Conservation (phyloP, 2,329 filamentous ascomycete genomes). For the Talaromyces sp. region DNA sequence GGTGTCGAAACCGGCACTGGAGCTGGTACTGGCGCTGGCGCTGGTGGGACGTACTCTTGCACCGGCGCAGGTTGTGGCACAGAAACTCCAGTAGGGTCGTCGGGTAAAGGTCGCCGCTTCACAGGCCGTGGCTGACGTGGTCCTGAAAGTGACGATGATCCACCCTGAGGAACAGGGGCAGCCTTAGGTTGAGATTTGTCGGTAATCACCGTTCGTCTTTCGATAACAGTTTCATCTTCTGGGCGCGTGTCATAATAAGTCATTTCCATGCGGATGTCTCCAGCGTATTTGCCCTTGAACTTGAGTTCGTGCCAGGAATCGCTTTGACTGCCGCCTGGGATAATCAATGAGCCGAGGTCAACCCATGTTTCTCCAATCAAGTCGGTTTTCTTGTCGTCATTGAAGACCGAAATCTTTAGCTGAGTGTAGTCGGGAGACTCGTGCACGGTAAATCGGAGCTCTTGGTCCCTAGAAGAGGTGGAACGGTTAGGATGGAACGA, state of each 20-base stretch:
- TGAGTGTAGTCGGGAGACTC: constrained; percentile 95
- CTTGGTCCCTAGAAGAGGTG: constrained; percentile 72
- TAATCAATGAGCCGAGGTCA: constrained; percentile 71
- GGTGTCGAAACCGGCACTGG: constrained; percentile 15
- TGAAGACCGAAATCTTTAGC: constrained; percentile 92
- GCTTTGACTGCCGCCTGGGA: constrained; percentile 82
- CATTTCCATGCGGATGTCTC: constrained; percentile 88
- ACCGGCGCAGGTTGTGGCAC: constrained; percentile 42
- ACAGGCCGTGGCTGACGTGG: constrained; percentile 57
- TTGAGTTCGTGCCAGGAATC: constrained; percentile 86
- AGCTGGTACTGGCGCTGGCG: constrained; percentile 26
- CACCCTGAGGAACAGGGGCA: constrained; percentile 13
- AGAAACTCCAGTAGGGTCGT: constrained; percentile 58
- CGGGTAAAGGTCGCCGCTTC: constrained; percentile 78
- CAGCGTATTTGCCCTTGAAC: constrained; percentile 91
- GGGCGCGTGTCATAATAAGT: constrained; percentile 91
- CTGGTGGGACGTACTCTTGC: constrained; percentile 23
- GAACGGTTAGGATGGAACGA: not conserved
- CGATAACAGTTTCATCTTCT: constrained; percentile 63
- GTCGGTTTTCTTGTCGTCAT: constrained; percentile 97
- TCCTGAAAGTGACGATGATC: constrained; percentile 28
- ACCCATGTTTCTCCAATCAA: constrained; percentile 93
- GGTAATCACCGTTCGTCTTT: constrained; percentile 46
- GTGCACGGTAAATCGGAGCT: constrained; percentile 91
- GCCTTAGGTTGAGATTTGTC: constrained; percentile 30